Evolutionary conservation across 2,329 filamentous ascomycete genomes (phyloP).

Genomic region (Ophiosphaerella herpotricha): DNA sequence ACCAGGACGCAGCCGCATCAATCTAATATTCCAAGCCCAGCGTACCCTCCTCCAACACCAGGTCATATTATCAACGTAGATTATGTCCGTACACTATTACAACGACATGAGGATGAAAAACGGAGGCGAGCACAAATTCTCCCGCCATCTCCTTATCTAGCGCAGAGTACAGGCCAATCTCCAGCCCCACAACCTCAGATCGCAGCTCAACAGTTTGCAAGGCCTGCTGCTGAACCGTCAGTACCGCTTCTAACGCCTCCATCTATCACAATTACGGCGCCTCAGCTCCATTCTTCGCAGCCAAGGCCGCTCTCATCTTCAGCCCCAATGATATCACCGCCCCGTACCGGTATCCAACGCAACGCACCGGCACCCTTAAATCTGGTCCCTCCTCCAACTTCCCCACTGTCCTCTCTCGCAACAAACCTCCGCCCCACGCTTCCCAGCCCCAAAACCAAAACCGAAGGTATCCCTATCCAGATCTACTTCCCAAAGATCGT

Average conservation of each 20-base stretch:
- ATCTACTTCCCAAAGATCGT: constrained; percentile 35
- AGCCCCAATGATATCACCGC: constrained; percentile 1
- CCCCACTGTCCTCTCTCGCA: constrained; percentile 10
- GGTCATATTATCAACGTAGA: too few species aligned
- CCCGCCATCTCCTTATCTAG: too few species aligned
- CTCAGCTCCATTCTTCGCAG: background rate
- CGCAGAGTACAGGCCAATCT: too few species aligned
- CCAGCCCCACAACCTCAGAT: too few species aligned
- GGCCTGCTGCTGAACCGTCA: background rate
- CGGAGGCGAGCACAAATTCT: too few species aligned
- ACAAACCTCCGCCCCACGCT: constrained; percentile 10
- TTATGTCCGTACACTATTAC: too few species aligned
- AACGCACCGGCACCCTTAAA: constrained; percentile 13
- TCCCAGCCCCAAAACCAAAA: constrained; percentile 13
- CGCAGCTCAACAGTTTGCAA: background rate
- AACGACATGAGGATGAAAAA: too few species aligned
- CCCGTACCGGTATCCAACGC: constrained; percentile 16
- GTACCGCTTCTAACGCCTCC: background rate
- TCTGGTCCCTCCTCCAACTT: background rate
- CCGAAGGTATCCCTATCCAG: constrained; percentile 26
- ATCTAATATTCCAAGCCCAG: too few species aligned
- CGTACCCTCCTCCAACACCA: too few species aligned
- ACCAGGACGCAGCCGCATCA: too few species aligned
- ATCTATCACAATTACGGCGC: background rate
- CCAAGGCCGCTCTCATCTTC: background rate